phyloP scores from a whole-genome alignment of 2,329 filamentous ascomycete species.

The Dothideomycetidae sp. region DNA sequence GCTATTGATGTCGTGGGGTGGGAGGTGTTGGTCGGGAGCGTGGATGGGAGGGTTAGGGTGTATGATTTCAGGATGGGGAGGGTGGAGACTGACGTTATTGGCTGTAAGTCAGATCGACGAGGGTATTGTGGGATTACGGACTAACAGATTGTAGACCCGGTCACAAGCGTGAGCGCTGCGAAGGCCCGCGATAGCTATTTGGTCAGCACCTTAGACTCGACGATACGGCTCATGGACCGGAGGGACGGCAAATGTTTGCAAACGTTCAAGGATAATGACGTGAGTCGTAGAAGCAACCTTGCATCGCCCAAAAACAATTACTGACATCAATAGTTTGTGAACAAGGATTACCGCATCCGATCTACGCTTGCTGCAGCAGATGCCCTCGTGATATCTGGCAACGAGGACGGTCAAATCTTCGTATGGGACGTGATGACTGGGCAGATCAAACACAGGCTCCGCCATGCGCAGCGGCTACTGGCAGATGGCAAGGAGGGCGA shows the following conservation, averaged over 20 bases:
- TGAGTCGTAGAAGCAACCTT: slow-evolving; percentile 21
- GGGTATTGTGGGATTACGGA: too few relatives aligned
- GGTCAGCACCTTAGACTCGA: slow-evolving; percentile 61
- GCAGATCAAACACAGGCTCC: slow-evolving; percentile 48
- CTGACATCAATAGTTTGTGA: slow-evolving; percentile 32
- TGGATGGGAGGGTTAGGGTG: slow-evolving; percentile 66
- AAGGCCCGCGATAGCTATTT: slow-evolving; percentile 61
- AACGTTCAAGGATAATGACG: slow-evolving; percentile 46
- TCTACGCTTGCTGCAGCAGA: slow-evolving; percentile 63
- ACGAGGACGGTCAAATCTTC: slow-evolving; percentile 60
- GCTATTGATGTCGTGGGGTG: slow-evolving; percentile 28
- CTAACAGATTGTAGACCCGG: slow-evolving; percentile 38
- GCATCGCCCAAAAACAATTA: slow-evolving; percentile 24
- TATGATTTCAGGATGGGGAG: slow-evolving; percentile 74
- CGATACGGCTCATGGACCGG: slow-evolving; percentile 68
- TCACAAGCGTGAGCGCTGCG: slow-evolving; percentile 63
- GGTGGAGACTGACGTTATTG: slow-evolving; percentile 55
- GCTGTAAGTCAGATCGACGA: slow-evolving; percentile 30
- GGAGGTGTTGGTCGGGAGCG: slow-evolving; percentile 58
- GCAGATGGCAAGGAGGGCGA: slow-evolving; percentile 24
- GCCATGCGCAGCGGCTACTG: slow-evolving; percentile 22
- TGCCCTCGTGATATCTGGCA: slow-evolving; percentile 64
- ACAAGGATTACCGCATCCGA: slow-evolving; percentile 60
- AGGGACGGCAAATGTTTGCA: slow-evolving; percentile 58
- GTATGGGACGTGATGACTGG: slow-evolving; percentile 78